These are phyloP conservation scores for Grosmannia serpens DNA, from an alignment of 2,329 filamentous ascomycete genomes.

Conservation along the genomic window DNA sequence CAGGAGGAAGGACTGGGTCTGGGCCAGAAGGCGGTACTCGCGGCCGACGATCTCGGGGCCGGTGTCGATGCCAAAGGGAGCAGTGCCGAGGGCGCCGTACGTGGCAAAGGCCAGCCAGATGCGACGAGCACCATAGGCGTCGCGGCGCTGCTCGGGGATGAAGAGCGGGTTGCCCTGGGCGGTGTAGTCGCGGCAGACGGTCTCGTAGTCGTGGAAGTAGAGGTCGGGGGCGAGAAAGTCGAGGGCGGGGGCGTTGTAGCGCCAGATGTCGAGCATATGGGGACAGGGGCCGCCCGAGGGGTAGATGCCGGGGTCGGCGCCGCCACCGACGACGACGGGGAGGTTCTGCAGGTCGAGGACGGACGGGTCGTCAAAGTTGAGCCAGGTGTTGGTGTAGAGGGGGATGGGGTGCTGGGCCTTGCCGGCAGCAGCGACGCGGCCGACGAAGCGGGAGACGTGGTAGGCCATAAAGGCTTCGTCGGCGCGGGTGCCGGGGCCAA, in stretches of 20 bases:
- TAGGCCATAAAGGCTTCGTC: slow-evolving; percentile 27
- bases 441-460: slow-evolving; percentile 21
- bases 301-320: slow-evolving; percentile 26
- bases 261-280: slow-evolving; percentile 33
- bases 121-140: slow-evolving; percentile 30
- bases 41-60: slow-evolving; percentile 7
- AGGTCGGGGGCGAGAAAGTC: slow-evolving; percentile 36
- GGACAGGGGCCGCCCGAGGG: slow-evolving; percentile 32
- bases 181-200: background rate
- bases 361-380: slow-evolving; percentile 17
- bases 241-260: slow-evolving; percentile 27
- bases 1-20: background rate
- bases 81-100: slow-evolving; percentile 19
- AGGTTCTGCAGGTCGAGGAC: slow-evolving; percentile 5
- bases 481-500: slow-evolving; percentile 17
- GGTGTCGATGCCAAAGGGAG: slow-evolving; percentile 23
- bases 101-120: slow-evolving; percentile 24
- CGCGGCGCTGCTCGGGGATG: slow-evolving; percentile 39
- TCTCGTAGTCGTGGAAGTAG: slow-evolving; percentile 26
- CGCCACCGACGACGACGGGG: background rate
- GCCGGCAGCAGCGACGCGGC: slow-evolving; percentile 23
- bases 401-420: slow-evolving; percentile 22
- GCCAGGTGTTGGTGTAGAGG: slow-evolving; percentile 25
- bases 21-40: slow-evolving; percentile 23
- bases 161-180: slow-evolving; percentile 28